A percentile compares a stretch with the other conserved stretches of the same genome.
Conservation (phyloP, 257 asterid species). For the Buddleja alternifolia region DNA sequence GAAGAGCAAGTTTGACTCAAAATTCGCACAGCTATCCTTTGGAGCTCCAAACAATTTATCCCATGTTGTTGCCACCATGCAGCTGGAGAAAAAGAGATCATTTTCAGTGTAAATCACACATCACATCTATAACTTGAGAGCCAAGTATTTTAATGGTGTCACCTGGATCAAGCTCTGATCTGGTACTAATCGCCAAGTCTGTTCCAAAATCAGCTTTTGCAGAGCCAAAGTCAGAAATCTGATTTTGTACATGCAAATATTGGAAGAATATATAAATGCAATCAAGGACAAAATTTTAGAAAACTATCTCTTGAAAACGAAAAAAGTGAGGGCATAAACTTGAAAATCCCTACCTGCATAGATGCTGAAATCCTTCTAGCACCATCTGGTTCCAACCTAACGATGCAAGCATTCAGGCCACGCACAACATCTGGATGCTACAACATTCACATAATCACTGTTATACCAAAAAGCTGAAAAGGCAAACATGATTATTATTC, state of each 20-base stretch:
- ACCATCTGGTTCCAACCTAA: slow-evolving; percentile 75
- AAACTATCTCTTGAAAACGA: slow-evolving; percentile 8
- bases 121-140: slow-evolving; percentile 14
- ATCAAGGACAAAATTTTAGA: slow-evolving; percentile 4
- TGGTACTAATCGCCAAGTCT: slow-evolving; percentile 87
- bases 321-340: not conserved
- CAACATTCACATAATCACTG: slow-evolving; percentile 34
- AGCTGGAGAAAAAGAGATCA: slow-evolving; percentile 52
- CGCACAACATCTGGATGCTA: slow-evolving; percentile 91
- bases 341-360: slow-evolving; percentile 67
- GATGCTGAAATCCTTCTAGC: slow-evolving; percentile 90
- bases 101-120: slow-evolving; percentile 36
- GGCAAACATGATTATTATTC: not conserved
- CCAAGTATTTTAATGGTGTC: slow-evolving; percentile 29
- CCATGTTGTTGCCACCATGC: slow-evolving; percentile 99
- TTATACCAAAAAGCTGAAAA: slow-evolving; percentile 14
- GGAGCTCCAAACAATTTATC: slow-evolving; percentile 88
- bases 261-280: slow-evolving; percentile 1
- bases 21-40: slow-evolving; percentile 82
- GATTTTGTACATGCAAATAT: slow-evolving; percentile 30
- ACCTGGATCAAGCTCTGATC: slow-evolving; percentile 96
- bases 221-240: slow-evolving; percentile 85
- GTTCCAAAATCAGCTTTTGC: slow-evolving; percentile 98
- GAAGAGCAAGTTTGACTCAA: slow-evolving; percentile 92
- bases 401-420: slow-evolving; percentile 89